Evolutionary conservation across 1,139 yeast genomes (phyloP), one percentile per base, ranked within the genome.

Genomic region (Taiozyma onychis): DNA sequence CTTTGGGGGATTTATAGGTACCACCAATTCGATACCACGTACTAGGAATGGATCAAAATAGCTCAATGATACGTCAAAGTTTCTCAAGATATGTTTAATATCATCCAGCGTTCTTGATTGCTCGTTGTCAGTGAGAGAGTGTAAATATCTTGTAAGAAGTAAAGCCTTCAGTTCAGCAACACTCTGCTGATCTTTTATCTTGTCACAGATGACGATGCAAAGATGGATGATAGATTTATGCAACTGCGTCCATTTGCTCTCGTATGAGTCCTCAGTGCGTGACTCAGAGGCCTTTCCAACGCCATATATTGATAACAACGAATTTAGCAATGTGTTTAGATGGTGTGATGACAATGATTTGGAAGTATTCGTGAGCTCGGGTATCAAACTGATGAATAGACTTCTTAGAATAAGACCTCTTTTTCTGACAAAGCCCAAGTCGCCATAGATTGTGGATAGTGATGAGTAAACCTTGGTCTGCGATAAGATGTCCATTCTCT

Each of bases 11-110:
- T 57, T 58, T 18, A 61, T 59, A 18, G 61, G 57, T 42, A 61
- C 57, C 39, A 65, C 71, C 45, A 69, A 67, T 30, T 69, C 66
- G 6, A 83, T 72, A 43, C 73, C 77, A 51, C 93, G 72, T 0
- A 88, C 71, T 11, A 88, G 54, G 56, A 74, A 80, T 1, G 87
- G 85, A 64, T 88, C 96, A 86, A 91, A 86, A 59, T 87, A 87
- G 1, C 58, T 67, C 45, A 51, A 56, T 47, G 54, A 66, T 63
- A 51, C 32, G 3, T 53, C 54, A 6, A 55, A 54, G 8, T 48
- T 46, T 32, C 61, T 57, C 6, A 60, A 54, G 4, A 65, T 57
- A 3, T 58, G 54, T 47, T 66, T 61, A n/a, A 64, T 51, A 1
- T 64, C 63, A 4, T 52, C 50, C 24, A 64, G 51, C 6, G 69